phyloP scores from a whole-genome alignment of 139 green algal species.

The Tetraselmis chui region DNA sequence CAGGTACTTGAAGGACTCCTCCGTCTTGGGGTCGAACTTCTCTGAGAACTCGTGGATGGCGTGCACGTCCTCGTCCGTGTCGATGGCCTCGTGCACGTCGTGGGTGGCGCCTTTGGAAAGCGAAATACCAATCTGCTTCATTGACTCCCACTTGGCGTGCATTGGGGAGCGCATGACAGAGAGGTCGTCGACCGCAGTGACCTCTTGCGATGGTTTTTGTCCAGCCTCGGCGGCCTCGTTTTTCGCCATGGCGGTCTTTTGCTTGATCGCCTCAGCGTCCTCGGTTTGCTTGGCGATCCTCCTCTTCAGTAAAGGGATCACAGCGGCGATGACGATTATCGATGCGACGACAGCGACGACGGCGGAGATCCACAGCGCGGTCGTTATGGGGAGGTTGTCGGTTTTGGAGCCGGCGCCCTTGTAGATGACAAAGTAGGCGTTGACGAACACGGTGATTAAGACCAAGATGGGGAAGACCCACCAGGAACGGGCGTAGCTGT shows the following conservation, averaged over 20 bases:
- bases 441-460: slow-evolving; percentile 29
- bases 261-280: not conserved
- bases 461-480: slow-evolving; percentile 41
- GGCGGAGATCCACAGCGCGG: slow-evolving; percentile 26
- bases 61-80: slow-evolving; percentile 33
- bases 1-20: slow-evolving; percentile 52
- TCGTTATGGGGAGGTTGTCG: not conserved
- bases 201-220: not conserved
- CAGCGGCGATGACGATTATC: not conserved
- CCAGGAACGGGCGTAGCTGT: slow-evolving; percentile 28
- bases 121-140: not conserved
- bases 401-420: slow-evolving; percentile 23
- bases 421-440: slow-evolving; percentile 44
- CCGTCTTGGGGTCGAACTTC: slow-evolving; percentile 39
- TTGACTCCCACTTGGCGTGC: not conserved
- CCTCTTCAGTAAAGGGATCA: not conserved
- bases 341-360: not conserved
- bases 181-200: not conserved
- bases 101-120: not conserved
- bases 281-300: not conserved
- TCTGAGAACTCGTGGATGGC: slow-evolving; percentile 43
- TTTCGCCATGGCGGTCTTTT: not conserved
- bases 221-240: not conserved
- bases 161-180: not conserved
- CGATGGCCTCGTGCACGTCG: slow-evolving; percentile 37